A percentile compares a stretch with the other conserved stretches of the same genome.
phyloP scores from a whole-genome alignment of 371 early-diverging fungal genomes.

The Fennellomyces sp. region DNA sequence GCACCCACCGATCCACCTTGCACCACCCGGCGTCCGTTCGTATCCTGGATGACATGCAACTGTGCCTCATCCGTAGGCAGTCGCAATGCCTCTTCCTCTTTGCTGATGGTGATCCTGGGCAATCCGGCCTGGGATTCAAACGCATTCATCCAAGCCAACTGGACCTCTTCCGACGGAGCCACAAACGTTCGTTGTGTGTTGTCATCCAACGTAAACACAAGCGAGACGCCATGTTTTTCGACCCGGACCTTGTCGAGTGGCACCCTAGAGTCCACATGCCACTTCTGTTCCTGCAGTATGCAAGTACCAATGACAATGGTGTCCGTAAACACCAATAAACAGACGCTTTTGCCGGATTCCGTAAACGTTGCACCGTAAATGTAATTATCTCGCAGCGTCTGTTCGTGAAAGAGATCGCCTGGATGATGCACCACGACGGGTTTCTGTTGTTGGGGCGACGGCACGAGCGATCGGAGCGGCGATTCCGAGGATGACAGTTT shows the following conservation, averaged over 20 bases:
- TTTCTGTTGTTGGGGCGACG: conserved; percentile 38
- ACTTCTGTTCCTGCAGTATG: background rate
- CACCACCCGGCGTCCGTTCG: conserved; percentile 13
- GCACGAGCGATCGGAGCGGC: conserved; percentile 52
- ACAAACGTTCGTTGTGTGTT: conserved; percentile 4
- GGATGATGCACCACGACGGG: background rate
- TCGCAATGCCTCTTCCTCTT: background rate
- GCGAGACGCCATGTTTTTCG: background rate
- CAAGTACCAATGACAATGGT: conserved; percentile 12
- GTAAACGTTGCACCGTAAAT: conserved; percentile 28
- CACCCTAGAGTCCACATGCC: conserved; percentile 11
- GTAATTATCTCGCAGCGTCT: background rate
- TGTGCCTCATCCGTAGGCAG: background rate
- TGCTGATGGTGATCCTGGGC: background rate
- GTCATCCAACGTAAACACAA: background rate
- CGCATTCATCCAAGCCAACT: conserved; percentile 6
- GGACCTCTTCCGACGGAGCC: background rate
- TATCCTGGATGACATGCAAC: background rate
- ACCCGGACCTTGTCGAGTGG: conserved; percentile 11
- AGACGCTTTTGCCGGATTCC: conserved; percentile 20
- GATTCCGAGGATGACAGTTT: conserved; percentile 70
- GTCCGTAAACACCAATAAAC: conserved; percentile 18
- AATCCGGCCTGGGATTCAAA: background rate
- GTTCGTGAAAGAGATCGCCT: background rate
- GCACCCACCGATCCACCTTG: conserved; percentile 66